These are phyloP conservation scores for Aspergillus quadrilineatus DNA, from an alignment of 2,329 filamentous ascomycete genomes.

Conservation along the genomic window DNA sequence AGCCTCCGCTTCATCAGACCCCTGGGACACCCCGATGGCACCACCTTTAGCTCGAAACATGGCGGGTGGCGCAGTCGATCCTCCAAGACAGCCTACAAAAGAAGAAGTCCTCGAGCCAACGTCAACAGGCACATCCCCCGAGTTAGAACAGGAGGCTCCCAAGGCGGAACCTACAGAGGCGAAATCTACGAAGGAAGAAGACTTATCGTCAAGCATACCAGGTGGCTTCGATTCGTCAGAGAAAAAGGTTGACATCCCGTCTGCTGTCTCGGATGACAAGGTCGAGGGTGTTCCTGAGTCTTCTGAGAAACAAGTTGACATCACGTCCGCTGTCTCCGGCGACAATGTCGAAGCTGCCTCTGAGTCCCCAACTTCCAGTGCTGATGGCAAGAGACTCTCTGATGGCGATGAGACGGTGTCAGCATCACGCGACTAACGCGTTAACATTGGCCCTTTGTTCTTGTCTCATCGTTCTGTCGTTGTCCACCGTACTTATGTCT, in stretches of 20 bases:
- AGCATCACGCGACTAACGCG: background rate
- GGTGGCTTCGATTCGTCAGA: background rate
- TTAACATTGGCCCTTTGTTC: background rate
- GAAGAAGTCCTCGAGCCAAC: slow-evolving; percentile 2
- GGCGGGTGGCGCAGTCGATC: slow-evolving; percentile 36
- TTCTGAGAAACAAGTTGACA: background rate
- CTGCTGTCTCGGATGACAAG: slow-evolving; percentile 15
- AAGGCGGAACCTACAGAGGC: slow-evolving; percentile 1
- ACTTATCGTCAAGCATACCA: background rate
- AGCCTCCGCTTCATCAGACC: slow-evolving; percentile 15
- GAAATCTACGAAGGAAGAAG: background rate
- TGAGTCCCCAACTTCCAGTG: slow-evolving; percentile 26
- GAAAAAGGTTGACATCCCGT: slow-evolving; percentile 1
- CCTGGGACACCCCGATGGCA: slow-evolving; percentile 24
- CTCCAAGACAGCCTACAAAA: slow-evolving; percentile 15
- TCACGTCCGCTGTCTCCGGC: slow-evolving; percentile 13
- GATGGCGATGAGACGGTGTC: slow-evolving; percentile 19
- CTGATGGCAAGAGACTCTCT: slow-evolving; percentile 28
- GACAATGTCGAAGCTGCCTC: slow-evolving; percentile 21
- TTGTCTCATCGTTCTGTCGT: background rate
- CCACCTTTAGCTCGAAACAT: slow-evolving; percentile 35
- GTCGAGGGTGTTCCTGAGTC: slow-evolving; percentile 25
- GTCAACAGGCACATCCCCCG: background rate
- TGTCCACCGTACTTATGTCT: background rate
- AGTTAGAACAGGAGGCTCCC: background rate